phyloP scores from a whole-genome alignment of 108 stramenopile genomes.

The Discostella stelligeroides region DNA sequence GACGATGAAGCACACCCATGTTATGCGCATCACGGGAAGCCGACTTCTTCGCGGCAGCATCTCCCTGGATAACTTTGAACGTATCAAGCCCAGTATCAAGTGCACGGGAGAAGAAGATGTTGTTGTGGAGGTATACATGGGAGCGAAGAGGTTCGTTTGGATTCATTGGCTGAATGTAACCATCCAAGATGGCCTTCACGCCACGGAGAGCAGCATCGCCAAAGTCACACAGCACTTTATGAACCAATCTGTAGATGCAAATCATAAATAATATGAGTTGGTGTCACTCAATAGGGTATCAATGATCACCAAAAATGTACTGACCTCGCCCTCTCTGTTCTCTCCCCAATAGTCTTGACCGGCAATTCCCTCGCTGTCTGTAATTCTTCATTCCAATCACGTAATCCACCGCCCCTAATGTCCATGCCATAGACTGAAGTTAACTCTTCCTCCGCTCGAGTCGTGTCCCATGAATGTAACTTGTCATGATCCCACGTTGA shows the following conservation, averaged over 20 bases:
- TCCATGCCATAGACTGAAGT: slow-evolving; percentile 85
- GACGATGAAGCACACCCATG: slow-evolving; percentile 65
- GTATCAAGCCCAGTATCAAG: slow-evolving; percentile 85
- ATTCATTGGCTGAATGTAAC: slow-evolving; percentile 92
- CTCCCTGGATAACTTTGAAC: slow-evolving; percentile 77
- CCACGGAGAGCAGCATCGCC: slow-evolving; percentile 85
- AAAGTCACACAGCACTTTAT: slow-evolving; percentile 91
- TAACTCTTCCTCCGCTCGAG: slow-evolving; percentile 80
- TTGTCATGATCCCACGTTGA: slow-evolving; percentile 30
- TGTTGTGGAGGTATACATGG: slow-evolving; percentile 96
- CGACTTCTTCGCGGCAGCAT: slow-evolving; percentile 70
- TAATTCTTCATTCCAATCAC: slow-evolving; percentile 98
- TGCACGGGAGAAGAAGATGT: slow-evolving; percentile 93
- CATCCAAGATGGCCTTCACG: slow-evolving; percentile 83
- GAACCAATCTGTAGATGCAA: slow-evolving; percentile 54
- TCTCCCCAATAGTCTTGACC: slow-evolving; percentile 60
- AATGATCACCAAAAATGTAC: slow-evolving; percentile 15
- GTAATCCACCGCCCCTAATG: slow-evolving; percentile 69
- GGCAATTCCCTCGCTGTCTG: slow-evolving; percentile 89
- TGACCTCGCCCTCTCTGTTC: slow-evolving; percentile 79
- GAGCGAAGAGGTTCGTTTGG: slow-evolving; percentile 84
- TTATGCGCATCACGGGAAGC: slow-evolving; percentile 72
- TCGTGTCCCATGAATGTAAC: slow-evolving; percentile 61
- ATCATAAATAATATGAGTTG: neutral
- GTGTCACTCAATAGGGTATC: slow-evolving; percentile 7